These are phyloP conservation scores for Vanrija pseudolonga DNA, from an alignment of 1,284 basidiomycete species.

Conservation along the genomic window DNA sequence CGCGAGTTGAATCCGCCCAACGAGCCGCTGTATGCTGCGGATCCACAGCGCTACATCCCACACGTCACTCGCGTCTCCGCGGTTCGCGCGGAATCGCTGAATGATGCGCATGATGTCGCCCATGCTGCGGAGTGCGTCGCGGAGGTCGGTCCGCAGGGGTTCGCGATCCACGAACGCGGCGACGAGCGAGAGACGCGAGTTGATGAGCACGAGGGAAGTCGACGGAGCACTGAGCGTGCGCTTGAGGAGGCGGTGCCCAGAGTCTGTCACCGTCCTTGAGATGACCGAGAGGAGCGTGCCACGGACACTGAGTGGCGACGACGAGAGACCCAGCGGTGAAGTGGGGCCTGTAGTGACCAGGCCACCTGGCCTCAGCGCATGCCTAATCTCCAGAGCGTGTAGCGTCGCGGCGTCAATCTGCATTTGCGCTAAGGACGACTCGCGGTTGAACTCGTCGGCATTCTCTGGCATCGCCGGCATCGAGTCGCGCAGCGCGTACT, in stretches of 20 bases:
- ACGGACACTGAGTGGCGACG: conserved; percentile 14
- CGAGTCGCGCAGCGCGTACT: conserved; percentile 68
- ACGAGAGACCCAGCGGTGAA: not conserved
- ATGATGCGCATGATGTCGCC: conserved; percentile 74
- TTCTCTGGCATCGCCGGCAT: conserved; percentile 60
- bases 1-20: conserved; percentile 15
- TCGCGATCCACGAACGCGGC: conserved; percentile 64
- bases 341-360: conserved; percentile 31
- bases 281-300: conserved; percentile 73
- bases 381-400: conserved; percentile 79
- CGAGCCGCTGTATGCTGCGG: conserved; percentile 25
- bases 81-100: conserved; percentile 69
- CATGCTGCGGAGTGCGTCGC: conserved; percentile 57
- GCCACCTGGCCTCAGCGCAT: conserved; percentile 69
- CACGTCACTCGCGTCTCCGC: conserved; percentile 60
- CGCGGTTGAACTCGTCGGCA: conserved; percentile 57
- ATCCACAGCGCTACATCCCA: conserved; percentile 43
- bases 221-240: conserved; percentile 58
- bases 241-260: conserved; percentile 70
- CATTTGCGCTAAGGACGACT: conserved; percentile 63
- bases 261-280: conserved; percentile 72
- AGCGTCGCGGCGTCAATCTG: conserved; percentile 88
- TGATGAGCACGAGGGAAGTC: conserved; percentile 68
- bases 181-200: conserved; percentile 72
- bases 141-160: conserved; percentile 66